Base-by-base conservation (phyloP, 78 protist genomes). In the Dictyostelium firmibasis region DNA sequence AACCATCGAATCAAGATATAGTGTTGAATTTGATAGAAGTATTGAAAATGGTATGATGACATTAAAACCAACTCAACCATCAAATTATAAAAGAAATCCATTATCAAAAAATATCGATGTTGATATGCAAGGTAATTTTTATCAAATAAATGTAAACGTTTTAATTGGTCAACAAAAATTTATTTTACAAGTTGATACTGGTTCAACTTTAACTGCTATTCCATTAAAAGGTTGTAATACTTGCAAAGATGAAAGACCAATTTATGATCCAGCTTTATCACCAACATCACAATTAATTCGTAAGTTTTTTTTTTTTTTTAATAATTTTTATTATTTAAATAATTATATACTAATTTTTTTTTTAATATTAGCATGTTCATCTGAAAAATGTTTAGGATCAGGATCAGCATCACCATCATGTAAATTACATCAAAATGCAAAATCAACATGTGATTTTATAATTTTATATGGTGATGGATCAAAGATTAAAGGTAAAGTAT, bases 391-490 rank as follows among this genome's bases (percentile, higher is more conserved):
- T 31, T 35, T 43, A 36, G 87, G 94, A 31, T 89, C 94, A 13
- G 94, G 94, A 20, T 60, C 81, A 67, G 67, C 94, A 25, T 53
- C 74, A 44, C 94, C 94, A 62, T 36, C 33, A 64, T 89, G 94
- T 27, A 89, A 35, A n/a, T 25, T 57, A 82, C 38, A 82, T 60
- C 35, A 14, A 36, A 27, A 18, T 20, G 16, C 69, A 8, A 64
- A 81, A 25, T 62, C 78, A n/a, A 69, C 35, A n/a, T 89, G 94
- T 77, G 94, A 89, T 50, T 89, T 81, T 33, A 29, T 38, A 10
- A 78, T 89, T n/a, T 35, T 60, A 3, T 89, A 89, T 81, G 94
- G 94, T n/a, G 94, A 89, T 31, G 94, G 94, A 25, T 89, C 94
- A 62, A 72, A 60, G 23, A 77, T 78, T 11, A 38, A 47, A 20